Conservation (phyloP, 192 early-diverging fungal genomes). For the Oehlia diaphana region DNA sequence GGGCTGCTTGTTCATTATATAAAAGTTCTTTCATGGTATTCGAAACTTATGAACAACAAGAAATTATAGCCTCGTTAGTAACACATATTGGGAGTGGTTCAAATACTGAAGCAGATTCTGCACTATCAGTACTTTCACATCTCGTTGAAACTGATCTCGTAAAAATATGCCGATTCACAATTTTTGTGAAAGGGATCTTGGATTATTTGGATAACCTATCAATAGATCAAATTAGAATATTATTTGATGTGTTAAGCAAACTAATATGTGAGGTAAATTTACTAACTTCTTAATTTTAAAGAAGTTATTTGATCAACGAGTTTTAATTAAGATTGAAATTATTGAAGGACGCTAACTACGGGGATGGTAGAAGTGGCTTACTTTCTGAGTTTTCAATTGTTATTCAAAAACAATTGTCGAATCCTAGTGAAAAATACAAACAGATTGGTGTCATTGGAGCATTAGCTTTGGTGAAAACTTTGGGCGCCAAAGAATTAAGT, state of each 20-base stretch:
- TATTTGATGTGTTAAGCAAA: conserved; percentile 68
- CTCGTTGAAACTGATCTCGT: conserved; percentile 51
- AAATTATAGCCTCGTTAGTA: conserved; percentile 74
- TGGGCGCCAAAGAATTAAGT: conserved; percentile 46
- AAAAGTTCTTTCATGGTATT: conserved; percentile 53
- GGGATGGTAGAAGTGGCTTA: conserved; percentile 43
- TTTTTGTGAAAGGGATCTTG: conserved; percentile 71
- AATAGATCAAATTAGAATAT: conserved; percentile 60
- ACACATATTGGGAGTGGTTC: conserved; percentile 76
- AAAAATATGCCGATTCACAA: conserved; percentile 57
- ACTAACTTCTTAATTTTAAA: background rate
- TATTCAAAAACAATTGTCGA: conserved; percentile 78
- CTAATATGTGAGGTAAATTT: conserved; percentile 53
- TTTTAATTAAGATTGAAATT: background rate
- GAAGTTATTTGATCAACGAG: background rate
- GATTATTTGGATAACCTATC: conserved; percentile 72
- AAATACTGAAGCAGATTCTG: conserved; percentile 61
- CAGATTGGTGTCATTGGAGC: conserved; percentile 73
- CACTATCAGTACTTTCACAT: conserved; percentile 53
- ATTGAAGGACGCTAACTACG: background rate
- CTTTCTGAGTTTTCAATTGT: conserved; percentile 73
- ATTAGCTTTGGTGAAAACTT: conserved; percentile 60
- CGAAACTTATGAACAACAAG: conserved; percentile 72
- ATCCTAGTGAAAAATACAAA: conserved; percentile 61
- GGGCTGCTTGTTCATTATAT: conserved; percentile 51